Evolutionary conservation across 2,329 filamentous ascomycete genomes (phyloP).

Genomic region (Coniochaeta hoffmannii): DNA sequence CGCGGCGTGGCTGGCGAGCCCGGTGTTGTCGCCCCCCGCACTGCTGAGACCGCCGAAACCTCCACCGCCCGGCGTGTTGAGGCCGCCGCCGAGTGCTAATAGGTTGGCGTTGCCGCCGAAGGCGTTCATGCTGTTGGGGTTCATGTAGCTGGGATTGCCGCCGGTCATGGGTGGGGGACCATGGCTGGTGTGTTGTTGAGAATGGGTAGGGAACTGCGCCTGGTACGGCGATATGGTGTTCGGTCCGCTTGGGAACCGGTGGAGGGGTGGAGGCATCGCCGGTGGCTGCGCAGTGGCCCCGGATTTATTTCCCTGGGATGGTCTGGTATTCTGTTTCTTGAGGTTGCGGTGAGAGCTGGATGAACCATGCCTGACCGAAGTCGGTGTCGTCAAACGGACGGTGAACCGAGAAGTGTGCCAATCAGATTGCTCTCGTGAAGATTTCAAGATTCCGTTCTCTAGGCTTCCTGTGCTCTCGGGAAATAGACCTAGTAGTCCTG

Average conservation of each 20-base stretch:
- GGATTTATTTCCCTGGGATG: conserved; percentile 4
- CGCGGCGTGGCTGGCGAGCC: conserved; percentile 78
- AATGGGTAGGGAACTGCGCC: conserved; percentile 46
- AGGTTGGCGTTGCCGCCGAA: conserved; percentile 53
- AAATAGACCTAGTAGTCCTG: not conserved
- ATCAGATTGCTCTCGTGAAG: not conserved
- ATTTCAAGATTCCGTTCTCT: not conserved
- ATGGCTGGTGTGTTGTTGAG: conserved; percentile 26
- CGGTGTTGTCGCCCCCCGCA: conserved; percentile 55
- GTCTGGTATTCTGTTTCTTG: conserved; percentile 7
- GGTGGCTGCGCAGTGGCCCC: conserved; percentile 12
- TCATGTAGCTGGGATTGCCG: conserved; percentile 64
- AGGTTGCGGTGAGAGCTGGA: conserved; percentile 10
- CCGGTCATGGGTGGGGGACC: conserved; percentile 49
- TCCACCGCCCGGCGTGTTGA: conserved; percentile 29
- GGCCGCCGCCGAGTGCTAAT: conserved; percentile 51
- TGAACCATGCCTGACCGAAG: conserved; percentile 6
- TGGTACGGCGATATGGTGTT: conserved; percentile 37
- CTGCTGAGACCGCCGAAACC: conserved; percentile 42
- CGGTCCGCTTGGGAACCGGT: conserved; percentile 39
- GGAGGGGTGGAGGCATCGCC: conserved; percentile 34
- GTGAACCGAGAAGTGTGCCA: not conserved
- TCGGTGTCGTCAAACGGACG: not conserved
- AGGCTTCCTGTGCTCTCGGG: not conserved
- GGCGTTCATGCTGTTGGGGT: conserved; percentile 60